phyloP scores from a whole-genome alignment of 768 basidiomycete species.

The Russula dissimulans region DNA sequence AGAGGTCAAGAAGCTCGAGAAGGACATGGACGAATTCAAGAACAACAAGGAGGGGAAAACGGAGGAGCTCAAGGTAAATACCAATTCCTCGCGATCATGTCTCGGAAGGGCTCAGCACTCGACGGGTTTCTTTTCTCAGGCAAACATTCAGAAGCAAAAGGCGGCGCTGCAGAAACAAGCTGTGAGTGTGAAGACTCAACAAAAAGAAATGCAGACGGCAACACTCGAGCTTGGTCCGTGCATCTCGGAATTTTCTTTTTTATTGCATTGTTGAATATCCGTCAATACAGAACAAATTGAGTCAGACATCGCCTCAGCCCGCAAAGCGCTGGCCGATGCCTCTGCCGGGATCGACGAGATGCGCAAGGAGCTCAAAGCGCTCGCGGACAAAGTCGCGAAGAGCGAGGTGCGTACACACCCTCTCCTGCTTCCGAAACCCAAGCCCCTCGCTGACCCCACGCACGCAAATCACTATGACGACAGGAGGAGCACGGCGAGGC shows the following conservation, averaged over 20 bases:
- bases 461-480: neutral
- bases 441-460: neutral
- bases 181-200: constrained; percentile 71
- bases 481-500: constrained; percentile 55
- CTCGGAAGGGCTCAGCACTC: neutral
- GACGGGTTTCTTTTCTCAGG: constrained; percentile 33
- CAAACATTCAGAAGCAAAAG: constrained; percentile 74
- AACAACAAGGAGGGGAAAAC: constrained; percentile 98
- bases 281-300: constrained; percentile 63
- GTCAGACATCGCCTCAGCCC: constrained; percentile 42
- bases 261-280: neutral
- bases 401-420: neutral
- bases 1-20: constrained; percentile 82
- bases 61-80: constrained; percentile 74
- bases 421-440: neutral
- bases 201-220: constrained; percentile 85
- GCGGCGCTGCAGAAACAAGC: constrained; percentile 71
- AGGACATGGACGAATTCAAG: constrained; percentile 98
- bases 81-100: neutral
- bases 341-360: constrained; percentile 7
- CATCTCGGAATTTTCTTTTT: neutral
- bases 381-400: constrained; percentile 3
- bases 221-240: constrained; percentile 76
- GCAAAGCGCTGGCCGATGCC: neutral
- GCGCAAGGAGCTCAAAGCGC: constrained; percentile 11